Evolutionary conservation across 257 asterid genomes (phyloP).

Genomic region (Pogostemon cablin): DNA sequence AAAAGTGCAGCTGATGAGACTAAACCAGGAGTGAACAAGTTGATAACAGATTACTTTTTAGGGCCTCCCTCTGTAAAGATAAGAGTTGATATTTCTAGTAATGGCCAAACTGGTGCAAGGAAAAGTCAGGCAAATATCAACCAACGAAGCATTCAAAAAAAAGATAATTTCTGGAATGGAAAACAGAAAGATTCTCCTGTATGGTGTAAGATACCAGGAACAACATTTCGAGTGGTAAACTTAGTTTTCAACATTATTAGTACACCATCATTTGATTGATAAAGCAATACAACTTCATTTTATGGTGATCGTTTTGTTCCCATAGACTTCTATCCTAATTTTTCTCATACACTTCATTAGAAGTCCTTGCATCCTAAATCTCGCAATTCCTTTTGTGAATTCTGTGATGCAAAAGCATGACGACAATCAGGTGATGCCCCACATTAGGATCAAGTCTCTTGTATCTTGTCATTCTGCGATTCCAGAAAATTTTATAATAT

Average conservation of each 20-base stretch:
- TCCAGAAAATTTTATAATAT: neutral
- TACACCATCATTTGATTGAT: conserved; percentile 1
- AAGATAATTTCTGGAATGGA: conserved; percentile 45
- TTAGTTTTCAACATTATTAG: conserved; percentile 13
- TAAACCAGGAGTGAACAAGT: conserved; percentile 56
- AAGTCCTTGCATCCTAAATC: no score
- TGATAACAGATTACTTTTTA: conserved; percentile 81
- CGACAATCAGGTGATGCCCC: neutral
- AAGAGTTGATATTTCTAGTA: conserved; percentile 34
- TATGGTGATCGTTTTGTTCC: conserved; percentile 10
- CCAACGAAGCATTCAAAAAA: conserved; percentile 41
- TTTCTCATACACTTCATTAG: neutral
- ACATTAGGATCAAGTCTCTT: conserved; percentile 3
- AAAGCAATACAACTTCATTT: neutral
- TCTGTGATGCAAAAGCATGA: no score
- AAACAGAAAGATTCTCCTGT: conserved; percentile 67
- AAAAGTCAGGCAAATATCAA: conserved; percentile 42
- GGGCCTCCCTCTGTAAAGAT: conserved; percentile 52
- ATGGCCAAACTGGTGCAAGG: conserved; percentile 36
- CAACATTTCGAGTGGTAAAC: conserved; percentile 83
- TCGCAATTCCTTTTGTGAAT: no score
- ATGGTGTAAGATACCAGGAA: conserved; percentile 93
- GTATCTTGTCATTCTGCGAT: conserved; percentile 1
- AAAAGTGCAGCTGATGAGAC: conserved; percentile 44
- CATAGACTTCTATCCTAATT: neutral